Percentiles rank a stretch among this genome's conserved stretches.
Evolutionary conservation across 1,284 basidiomycete species (phyloP).

Genomic region (Thelephora terrestris): DNA sequence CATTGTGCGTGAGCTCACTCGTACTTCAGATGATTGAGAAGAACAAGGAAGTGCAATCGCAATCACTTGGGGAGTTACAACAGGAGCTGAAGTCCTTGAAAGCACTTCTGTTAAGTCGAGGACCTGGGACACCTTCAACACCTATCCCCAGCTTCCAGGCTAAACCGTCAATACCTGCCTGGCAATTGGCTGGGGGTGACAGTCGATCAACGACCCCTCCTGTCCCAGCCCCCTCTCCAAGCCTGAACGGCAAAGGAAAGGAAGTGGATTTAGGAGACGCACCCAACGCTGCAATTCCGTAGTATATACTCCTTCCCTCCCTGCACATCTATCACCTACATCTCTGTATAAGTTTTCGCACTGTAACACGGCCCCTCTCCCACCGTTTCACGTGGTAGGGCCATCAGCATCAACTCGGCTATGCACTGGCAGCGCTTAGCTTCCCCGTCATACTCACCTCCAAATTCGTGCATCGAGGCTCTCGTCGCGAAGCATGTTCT

Average conservation of each 20-base stretch:
- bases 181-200: conserved; percentile 56
- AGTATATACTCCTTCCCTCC: too few species aligned
- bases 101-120: conserved; percentile 78
- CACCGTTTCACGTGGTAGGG: too few species aligned
- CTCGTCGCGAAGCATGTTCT: conserved; percentile 12
- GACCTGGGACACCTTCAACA: conserved; percentile 39
- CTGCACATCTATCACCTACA: too few species aligned
- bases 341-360: too few species aligned
- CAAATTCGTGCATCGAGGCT: too few species aligned
- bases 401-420: too few species aligned
- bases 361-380: too few species aligned
- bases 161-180: conserved; percentile 76
- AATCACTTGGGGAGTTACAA: conserved; percentile 79
- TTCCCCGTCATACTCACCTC: too few species aligned
- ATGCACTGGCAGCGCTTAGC: too few species aligned
- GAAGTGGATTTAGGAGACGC: conserved; percentile 15
- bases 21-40: conserved; percentile 80
- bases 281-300: neutral
- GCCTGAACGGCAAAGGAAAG: conserved; percentile 22
- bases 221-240: conserved; percentile 8
- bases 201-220: conserved; percentile 9
- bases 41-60: conserved; percentile 75
- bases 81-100: conserved; percentile 94
- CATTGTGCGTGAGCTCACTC: conserved; percentile 4
- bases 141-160: conserved; percentile 41